Evolutionary conservation across 2,329 filamentous ascomycete genomes (phyloP).

Genomic region (Chalaropsis ovoidea): DNA sequence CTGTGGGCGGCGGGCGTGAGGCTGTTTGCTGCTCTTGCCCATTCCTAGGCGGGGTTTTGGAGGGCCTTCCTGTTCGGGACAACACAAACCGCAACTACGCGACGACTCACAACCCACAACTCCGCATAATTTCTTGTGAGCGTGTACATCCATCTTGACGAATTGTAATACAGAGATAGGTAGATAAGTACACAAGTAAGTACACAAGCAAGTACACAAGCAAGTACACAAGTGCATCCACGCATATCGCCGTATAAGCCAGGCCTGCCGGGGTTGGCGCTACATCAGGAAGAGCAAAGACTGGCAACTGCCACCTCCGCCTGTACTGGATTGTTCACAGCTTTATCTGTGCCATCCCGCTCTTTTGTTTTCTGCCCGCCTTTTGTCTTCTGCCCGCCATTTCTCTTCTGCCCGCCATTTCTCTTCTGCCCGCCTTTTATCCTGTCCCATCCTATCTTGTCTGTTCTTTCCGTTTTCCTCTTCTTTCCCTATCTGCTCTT

Average conservation of each 20-base stretch:
- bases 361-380: not conserved
- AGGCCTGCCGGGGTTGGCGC: not conserved
- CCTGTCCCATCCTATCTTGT: not conserved
- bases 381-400: not conserved
- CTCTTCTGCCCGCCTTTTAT: not conserved
- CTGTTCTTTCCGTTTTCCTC: not conserved
- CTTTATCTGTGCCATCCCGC: not conserved
- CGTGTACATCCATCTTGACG: too few relatives aligned
- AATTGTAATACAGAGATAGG: not conserved
- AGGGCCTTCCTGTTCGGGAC: not conserved
- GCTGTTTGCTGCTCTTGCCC: too few relatives aligned
- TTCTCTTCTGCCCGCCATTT: not conserved
- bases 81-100: not conserved
- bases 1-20: too few relatives aligned
- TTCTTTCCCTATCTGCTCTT: not conserved
- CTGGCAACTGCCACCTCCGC: constrained; percentile 7
- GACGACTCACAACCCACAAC: too few relatives aligned
- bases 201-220: not conserved
- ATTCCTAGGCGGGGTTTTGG: not conserved
- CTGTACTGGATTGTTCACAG: constrained; percentile 4
- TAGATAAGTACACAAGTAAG: not conserved
- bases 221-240: not conserved
- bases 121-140: too few relatives aligned
- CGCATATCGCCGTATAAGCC: not conserved
- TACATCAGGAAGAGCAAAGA: not conserved